A percentile compares a stretch with the other conserved stretches of the same genome.
phyloP scores from a whole-genome alignment of 2,329 filamentous ascomycete species.

The Scolecobasidium constrictum region DNA sequence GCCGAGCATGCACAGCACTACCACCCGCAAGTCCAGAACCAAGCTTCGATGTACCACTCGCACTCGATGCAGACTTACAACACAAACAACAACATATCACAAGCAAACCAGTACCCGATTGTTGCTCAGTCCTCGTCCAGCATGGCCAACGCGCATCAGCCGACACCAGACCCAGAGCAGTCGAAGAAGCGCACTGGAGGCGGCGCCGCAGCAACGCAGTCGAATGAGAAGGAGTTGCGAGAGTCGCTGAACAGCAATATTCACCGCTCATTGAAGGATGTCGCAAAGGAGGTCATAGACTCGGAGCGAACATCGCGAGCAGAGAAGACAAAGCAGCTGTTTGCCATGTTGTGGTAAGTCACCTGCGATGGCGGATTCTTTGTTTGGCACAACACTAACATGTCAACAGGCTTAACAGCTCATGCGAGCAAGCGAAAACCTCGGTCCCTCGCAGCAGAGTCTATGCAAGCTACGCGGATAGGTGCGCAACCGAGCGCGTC shows the following conservation, averaged over 20 bases:
- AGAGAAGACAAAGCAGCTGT: slow-evolving; percentile 73
- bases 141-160: too few relatives aligned
- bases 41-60: neutral
- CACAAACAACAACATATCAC: too few relatives aligned
- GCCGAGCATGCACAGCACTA: neutral
- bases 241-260: slow-evolving; percentile 62
- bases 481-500: slow-evolving; percentile 86
- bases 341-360: slow-evolving; percentile 77
- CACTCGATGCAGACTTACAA: neutral
- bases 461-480: slow-evolving; percentile 88
- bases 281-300: slow-evolving; percentile 64
- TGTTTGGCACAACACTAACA: slow-evolving; percentile 16
- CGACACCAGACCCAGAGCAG: slow-evolving; percentile 2
- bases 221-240: slow-evolving; percentile 72
- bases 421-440: slow-evolving; percentile 63
- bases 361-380: slow-evolving; percentile 3
- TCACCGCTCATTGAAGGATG: slow-evolving; percentile 55
- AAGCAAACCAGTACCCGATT: too few relatives aligned
- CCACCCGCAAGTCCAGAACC: neutral
- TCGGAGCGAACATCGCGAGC: slow-evolving; percentile 73
- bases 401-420: slow-evolving; percentile 54
- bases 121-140: neutral
- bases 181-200: slow-evolving; percentile 44
- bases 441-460: slow-evolving; percentile 89
- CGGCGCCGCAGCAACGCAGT: slow-evolving; percentile 57